A percentile compares a stretch with the other conserved stretches of the same genome.
These are phyloP conservation scores for Saccharomycopsis hybrid DNA, from an alignment of 1,139 yeast species.

Conservation along the genomic window DNA sequence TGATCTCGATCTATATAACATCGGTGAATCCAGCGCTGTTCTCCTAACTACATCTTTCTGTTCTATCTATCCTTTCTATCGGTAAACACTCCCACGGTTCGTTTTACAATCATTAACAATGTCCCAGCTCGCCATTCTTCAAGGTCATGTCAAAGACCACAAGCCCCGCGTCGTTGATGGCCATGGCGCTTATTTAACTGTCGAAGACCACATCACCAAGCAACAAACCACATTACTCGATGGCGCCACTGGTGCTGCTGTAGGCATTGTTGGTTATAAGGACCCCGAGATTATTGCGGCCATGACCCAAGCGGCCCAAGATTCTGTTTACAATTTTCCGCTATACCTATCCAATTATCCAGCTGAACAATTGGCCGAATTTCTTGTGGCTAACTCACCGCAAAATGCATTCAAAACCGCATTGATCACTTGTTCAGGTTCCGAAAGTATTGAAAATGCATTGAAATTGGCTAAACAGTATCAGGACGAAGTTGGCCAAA, in stretches of 20 bases:
- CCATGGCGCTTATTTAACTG: slow-evolving; percentile 41
- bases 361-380: slow-evolving; percentile 46
- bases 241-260: slow-evolving; percentile 60
- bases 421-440: slow-evolving; percentile 53
- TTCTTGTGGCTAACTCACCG: slow-evolving; percentile 48
- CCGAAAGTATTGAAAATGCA: slow-evolving; percentile 57
- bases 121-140: slow-evolving; percentile 22
- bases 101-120: no score
- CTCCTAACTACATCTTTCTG: no score
- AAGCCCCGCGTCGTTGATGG: slow-evolving; percentile 42
- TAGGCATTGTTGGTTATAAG: slow-evolving; percentile 55
- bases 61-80: no score
- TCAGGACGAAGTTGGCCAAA: slow-evolving; percentile 44
- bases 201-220: slow-evolving; percentile 43
- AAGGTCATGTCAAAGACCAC: slow-evolving; percentile 35
- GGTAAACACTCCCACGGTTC: no score
- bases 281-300: slow-evolving; percentile 45
- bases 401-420: slow-evolving; percentile 48
- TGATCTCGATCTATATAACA: no score
- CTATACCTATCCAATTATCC: slow-evolving; percentile 36
- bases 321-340: slow-evolving; percentile 42
- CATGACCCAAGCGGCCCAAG: slow-evolving; percentile 44
- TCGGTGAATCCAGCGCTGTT: no score
- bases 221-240: slow-evolving; percentile 39
- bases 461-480: slow-evolving; percentile 52